Evolutionary conservation across 2,329 filamentous ascomycete species (phyloP).

Genomic region (Neonectria coccinea): DNA sequence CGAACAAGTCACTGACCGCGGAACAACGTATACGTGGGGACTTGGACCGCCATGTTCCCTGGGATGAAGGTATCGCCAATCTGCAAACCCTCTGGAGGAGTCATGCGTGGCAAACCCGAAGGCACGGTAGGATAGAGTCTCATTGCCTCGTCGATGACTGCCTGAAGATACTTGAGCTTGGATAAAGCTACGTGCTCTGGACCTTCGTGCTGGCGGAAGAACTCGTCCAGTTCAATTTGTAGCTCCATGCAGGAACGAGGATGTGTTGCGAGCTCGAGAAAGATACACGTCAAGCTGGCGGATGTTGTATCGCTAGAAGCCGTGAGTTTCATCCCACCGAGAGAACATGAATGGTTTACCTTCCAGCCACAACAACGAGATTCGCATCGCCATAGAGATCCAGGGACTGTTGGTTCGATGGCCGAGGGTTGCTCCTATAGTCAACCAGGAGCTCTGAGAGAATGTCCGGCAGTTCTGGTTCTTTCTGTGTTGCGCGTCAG

Average conservation of each 20-base stretch:
- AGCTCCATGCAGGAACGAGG: conserved; percentile 46
- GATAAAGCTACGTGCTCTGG: conserved; percentile 37
- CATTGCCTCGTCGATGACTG: conserved; percentile 55
- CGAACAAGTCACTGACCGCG: conserved; percentile 50
- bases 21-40: conserved; percentile 36
- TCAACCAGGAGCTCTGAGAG: conserved; percentile 24
- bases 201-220: conserved; percentile 23
- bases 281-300: conserved; percentile 48
- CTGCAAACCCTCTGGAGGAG: conserved; percentile 52
- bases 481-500: conserved; percentile 17
- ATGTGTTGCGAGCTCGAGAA: conserved; percentile 51
- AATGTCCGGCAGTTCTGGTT: conserved; percentile 21
- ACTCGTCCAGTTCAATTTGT: conserved; percentile 50
- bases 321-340: not conserved
- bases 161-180: conserved; percentile 48
- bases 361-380: conserved; percentile 50
- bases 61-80: conserved; percentile 37
- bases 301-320: conserved; percentile 51
- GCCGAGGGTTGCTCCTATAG: conserved; percentile 12
- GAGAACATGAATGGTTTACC: conserved; percentile 30
- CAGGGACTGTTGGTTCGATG: conserved; percentile 38
- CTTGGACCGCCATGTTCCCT: conserved; percentile 31
- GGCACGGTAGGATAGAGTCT: conserved; percentile 54
- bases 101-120: conserved; percentile 50
- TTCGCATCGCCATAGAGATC: conserved; percentile 46